phyloP scores from a whole-genome alignment of 768 basidiomycete species.

The Phlegmacium glaucopus region DNA sequence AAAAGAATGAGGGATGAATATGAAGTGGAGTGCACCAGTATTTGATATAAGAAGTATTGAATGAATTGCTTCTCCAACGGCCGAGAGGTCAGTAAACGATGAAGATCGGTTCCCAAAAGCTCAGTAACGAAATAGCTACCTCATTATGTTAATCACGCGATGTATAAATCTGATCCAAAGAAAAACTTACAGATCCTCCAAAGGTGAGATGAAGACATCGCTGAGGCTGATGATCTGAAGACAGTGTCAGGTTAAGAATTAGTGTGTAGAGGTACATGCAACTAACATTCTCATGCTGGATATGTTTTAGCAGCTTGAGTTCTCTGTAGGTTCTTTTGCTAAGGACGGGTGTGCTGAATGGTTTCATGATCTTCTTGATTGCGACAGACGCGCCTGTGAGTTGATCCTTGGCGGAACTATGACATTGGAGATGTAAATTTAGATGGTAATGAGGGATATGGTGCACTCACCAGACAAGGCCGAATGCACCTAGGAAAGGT shows the following conservation, averaged over 20 bases:
- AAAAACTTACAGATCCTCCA: slow-evolving; percentile 87
- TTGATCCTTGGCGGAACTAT: slow-evolving; percentile 91
- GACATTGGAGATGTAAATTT: slow-evolving; percentile 4
- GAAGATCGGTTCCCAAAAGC: slow-evolving; percentile 95
- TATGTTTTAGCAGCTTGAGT: slow-evolving; percentile 96
- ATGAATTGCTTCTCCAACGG: slow-evolving; percentile 99
- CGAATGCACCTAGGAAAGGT: slow-evolving; percentile 74
- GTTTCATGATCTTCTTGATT: slow-evolving; percentile 99
- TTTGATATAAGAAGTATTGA: slow-evolving; percentile 99
- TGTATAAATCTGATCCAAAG: background rate
- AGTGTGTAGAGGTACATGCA: background rate
- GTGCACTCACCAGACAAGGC: slow-evolving; percentile 84
- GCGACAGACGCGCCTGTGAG: slow-evolving; percentile 91
- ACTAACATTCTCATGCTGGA: slow-evolving; percentile 94
- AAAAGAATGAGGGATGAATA: slow-evolving; percentile 2
- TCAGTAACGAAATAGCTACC: slow-evolving; percentile 97
- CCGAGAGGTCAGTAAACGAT: slow-evolving; percentile 92
- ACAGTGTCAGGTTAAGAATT: slow-evolving; percentile 1
- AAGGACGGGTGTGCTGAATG: slow-evolving; percentile 97
- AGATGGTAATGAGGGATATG: slow-evolving; percentile 2
- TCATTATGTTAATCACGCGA: slow-evolving; percentile 3
- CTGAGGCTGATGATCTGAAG: slow-evolving; percentile 93
- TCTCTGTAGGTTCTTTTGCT: slow-evolving; percentile 97
- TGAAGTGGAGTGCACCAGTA: slow-evolving; percentile 57
- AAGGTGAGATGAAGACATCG: slow-evolving; percentile 99